Percentiles rank a stretch among this genome's conserved stretches.
Evolutionary conservation across 352 stramenopile genomes (phyloP).

Genomic region (Phytopythium litorale): DNA sequence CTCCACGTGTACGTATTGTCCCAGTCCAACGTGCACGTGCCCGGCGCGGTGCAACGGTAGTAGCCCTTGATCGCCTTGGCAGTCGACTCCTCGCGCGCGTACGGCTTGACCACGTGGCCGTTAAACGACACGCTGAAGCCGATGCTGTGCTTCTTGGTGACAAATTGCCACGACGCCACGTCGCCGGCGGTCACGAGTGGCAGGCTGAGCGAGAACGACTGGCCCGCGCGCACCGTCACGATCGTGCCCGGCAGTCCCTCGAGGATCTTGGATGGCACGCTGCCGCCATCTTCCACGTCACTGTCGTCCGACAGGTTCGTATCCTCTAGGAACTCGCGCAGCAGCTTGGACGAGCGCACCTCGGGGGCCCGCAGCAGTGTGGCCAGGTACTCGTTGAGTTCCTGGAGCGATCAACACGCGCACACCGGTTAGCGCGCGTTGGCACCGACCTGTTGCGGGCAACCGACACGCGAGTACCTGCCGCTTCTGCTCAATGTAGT

Average conservation of each 20-base stretch:
- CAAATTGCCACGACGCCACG: slow-evolving; percentile 66
- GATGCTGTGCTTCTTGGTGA: slow-evolving; percentile 79
- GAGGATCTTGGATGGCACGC: slow-evolving; percentile 38
- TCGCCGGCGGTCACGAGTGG: slow-evolving; percentile 37
- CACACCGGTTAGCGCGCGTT: not conserved
- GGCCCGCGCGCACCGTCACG: slow-evolving; percentile 55
- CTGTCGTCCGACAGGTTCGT: slow-evolving; percentile 41
- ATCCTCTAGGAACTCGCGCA: slow-evolving; percentile 65
- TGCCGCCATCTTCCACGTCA: slow-evolving; percentile 43
- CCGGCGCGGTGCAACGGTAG: slow-evolving; percentile 45
- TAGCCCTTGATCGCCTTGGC: slow-evolving; percentile 60
- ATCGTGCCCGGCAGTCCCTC: slow-evolving; percentile 58
- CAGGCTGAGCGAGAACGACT: slow-evolving; percentile 67
- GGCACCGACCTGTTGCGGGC: not conserved
- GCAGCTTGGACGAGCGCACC: slow-evolving; percentile 47
- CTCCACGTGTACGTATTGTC: slow-evolving; percentile 86
- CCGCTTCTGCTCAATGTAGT: slow-evolving; percentile 75
- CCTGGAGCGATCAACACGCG: slow-evolving; percentile 9
- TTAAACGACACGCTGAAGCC: slow-evolving; percentile 78
- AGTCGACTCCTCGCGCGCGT: slow-evolving; percentile 61
- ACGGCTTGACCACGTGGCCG: slow-evolving; percentile 48
- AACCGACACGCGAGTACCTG: slow-evolving; percentile 8
- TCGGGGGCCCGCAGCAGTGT: slow-evolving; percentile 47
- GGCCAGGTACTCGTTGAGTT: slow-evolving; percentile 56
- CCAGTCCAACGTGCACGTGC: slow-evolving; percentile 65